phyloP scores from a whole-genome alignment of 2,329 filamentous ascomycete genomes.

The Aureobasidium sp. region DNA sequence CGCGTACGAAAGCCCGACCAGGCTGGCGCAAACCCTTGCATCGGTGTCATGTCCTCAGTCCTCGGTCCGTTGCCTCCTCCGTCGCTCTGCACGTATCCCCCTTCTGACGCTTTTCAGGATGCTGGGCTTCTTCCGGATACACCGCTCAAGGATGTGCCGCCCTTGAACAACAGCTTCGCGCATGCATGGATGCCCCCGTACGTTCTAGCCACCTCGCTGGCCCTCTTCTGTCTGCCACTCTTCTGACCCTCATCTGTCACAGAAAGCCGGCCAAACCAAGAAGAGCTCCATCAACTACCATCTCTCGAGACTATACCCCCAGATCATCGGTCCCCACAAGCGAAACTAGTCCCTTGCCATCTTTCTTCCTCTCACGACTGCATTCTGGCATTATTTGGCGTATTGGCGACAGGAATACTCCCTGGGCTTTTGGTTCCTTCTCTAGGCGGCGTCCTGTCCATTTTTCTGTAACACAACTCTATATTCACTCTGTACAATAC shows the following conservation, averaged over 20 bases:
- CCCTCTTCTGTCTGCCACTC: neutral
- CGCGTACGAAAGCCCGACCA: slow-evolving; percentile 59
- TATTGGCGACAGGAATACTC: slow-evolving; percentile 13
- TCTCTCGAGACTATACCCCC: slow-evolving; percentile 66
- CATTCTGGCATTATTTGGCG: slow-evolving; percentile 13
- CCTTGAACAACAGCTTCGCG: slow-evolving; percentile 54
- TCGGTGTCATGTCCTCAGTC: slow-evolving; percentile 59
- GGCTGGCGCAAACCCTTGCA: slow-evolving; percentile 56
- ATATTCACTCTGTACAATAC: slow-evolving; percentile 6
- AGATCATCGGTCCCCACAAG: slow-evolving; percentile 65
- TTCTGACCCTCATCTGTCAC: slow-evolving; percentile 18
- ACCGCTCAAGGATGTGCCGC: slow-evolving; percentile 53
- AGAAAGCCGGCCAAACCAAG: slow-evolving; percentile 51
- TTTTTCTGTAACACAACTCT: slow-evolving; percentile 2
- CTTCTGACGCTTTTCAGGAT: slow-evolving; percentile 47
- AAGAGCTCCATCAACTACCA: slow-evolving; percentile 91
- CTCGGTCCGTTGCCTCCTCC: slow-evolving; percentile 46
- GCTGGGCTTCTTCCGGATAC: slow-evolving; percentile 76
- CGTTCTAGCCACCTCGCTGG: slow-evolving; percentile 27
- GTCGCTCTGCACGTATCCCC: neutral
- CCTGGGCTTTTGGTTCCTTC: slow-evolving; percentile 6
- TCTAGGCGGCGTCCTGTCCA: slow-evolving; percentile 6
- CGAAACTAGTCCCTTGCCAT: slow-evolving; percentile 40
- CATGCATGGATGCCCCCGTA: slow-evolving; percentile 76
- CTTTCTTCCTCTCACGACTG: neutral